A percentile compares a stretch with the other conserved stretches of the same genome.
phyloP scores from a whole-genome alignment of 1,139 yeast genomes.

The Zygosaccharomyces pseudobailii region DNA sequence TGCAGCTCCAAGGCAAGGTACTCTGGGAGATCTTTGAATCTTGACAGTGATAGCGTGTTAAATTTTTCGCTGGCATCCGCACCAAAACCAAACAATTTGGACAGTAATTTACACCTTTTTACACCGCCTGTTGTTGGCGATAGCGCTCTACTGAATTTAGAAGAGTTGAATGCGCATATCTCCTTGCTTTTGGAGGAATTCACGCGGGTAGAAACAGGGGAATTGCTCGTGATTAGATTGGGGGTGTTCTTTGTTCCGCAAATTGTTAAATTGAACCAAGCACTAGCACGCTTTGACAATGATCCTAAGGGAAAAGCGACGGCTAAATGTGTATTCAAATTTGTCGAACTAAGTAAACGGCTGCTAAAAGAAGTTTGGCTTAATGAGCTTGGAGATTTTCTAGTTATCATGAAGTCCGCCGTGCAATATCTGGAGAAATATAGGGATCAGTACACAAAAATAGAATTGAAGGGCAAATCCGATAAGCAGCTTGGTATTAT shows the following conservation, averaged over 20 bases:
- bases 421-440: slow-evolving; percentile 2
- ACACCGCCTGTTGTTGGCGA: slow-evolving; percentile 11
- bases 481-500: neutral
- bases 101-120: slow-evolving; percentile 6
- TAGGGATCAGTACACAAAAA: slow-evolving; percentile 5
- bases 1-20: slow-evolving; percentile 1
- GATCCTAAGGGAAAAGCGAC: slow-evolving; percentile 3
- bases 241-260: slow-evolving; percentile 8
- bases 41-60: slow-evolving; percentile 19
- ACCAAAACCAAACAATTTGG: slow-evolving; percentile 2
- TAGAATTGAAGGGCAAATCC: slow-evolving; percentile 2
- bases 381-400: slow-evolving; percentile 5
- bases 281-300: slow-evolving; percentile 4
- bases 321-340: slow-evolving; percentile 2
- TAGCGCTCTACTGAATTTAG: slow-evolving; percentile 7
- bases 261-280: slow-evolving; percentile 7
- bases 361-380: slow-evolving; percentile 9
- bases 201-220: neutral
- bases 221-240: slow-evolving; percentile 3
- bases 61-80: slow-evolving; percentile 16
- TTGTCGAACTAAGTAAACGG: slow-evolving; percentile 6
- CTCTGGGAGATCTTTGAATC: slow-evolving; percentile 8
- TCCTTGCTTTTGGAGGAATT: slow-evolving; percentile 6
- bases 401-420: slow-evolving; percentile 4
- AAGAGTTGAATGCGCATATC: slow-evolving; percentile 10